Percentiles rank a stretch among this genome's conserved stretches.
These are phyloP conservation scores for Sugiyamaella japonica DNA, from an alignment of 1,139 yeast genomes.

Conservation along the genomic window DNA sequence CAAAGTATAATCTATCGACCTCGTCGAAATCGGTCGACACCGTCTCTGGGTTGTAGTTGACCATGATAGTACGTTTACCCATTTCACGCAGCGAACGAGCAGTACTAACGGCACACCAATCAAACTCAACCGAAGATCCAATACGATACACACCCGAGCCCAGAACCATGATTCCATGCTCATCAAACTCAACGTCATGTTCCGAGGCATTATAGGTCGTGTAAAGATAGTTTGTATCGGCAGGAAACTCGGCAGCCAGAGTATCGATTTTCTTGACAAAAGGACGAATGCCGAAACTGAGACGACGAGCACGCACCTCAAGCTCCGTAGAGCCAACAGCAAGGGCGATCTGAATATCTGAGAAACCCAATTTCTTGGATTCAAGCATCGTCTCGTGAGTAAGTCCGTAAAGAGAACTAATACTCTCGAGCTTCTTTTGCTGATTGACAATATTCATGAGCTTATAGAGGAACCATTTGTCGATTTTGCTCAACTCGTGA, in stretches of 20 bases:
- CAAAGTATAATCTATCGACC: constrained; percentile 95
- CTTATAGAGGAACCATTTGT: constrained; percentile 93
- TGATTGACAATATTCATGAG: constrained; percentile 85
- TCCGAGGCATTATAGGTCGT: constrained; percentile 92
- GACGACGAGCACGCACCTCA: constrained; percentile 78
- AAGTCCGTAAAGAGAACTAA: constrained; percentile 57
- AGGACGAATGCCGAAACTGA: constrained; percentile 76
- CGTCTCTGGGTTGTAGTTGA: constrained; percentile 97
- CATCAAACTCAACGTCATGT: constrained; percentile 82
- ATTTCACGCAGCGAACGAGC: constrained; percentile 89
- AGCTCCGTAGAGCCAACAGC: constrained; percentile 70
- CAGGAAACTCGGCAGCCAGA: constrained; percentile 98
- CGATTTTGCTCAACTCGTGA: constrained; percentile 87
- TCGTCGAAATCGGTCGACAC: constrained; percentile 98
- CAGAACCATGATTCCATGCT: constrained; percentile 88
- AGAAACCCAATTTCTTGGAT: constrained; percentile 92
- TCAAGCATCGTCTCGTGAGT: constrained; percentile 68
- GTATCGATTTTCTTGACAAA: constrained; percentile 97
- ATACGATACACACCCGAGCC: constrained; percentile 99
- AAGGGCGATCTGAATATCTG: constrained; percentile 87
- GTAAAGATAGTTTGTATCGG: constrained; percentile 91
- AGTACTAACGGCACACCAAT: constrained; percentile 98
- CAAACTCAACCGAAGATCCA: constrained; percentile 98
- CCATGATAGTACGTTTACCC: constrained; percentile 91
- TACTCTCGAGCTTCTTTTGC: constrained; percentile 74